phyloP scores from a whole-genome alignment of 2,329 filamentous ascomycete genomes.

The Phialophora expanda region DNA sequence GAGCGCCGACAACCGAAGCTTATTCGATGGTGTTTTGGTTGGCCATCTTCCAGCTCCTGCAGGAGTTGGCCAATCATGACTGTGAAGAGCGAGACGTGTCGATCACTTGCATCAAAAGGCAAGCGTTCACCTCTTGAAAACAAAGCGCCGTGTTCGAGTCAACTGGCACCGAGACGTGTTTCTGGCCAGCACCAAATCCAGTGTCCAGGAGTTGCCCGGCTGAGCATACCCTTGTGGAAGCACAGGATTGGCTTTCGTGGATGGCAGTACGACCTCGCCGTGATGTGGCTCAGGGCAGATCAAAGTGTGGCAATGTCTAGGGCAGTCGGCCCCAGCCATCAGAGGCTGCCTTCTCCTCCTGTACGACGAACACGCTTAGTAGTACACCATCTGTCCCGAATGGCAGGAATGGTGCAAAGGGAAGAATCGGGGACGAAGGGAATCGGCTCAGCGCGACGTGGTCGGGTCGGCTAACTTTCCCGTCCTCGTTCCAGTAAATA shows the following conservation, averaged over 20 bases:
- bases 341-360: not conserved
- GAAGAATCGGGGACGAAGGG: constrained; percentile 1
- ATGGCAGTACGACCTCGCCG: not conserved
- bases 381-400: not conserved
- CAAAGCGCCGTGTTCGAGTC: not conserved
- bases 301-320: not conserved
- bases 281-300: not conserved
- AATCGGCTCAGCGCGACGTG: not conserved
- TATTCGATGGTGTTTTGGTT: not conserved
- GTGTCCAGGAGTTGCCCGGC: not conserved
- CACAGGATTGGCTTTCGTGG: not conserved
- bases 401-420: too few species aligned
- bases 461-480: not conserved
- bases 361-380: not conserved
- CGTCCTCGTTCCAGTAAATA: not conserved
- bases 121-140: not conserved
- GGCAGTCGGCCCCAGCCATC: not conserved
- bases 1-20: not conserved
- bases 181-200: not conserved
- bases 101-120: not conserved
- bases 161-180: not conserved
- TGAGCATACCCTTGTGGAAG: not conserved
- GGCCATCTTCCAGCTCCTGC: not conserved
- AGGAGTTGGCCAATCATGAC: constrained; percentile 2
- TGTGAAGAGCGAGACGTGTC: not conserved